phyloP scores from a whole-genome alignment of 176 grass and related monocot species.

The Ensete ventricosum region DNA sequence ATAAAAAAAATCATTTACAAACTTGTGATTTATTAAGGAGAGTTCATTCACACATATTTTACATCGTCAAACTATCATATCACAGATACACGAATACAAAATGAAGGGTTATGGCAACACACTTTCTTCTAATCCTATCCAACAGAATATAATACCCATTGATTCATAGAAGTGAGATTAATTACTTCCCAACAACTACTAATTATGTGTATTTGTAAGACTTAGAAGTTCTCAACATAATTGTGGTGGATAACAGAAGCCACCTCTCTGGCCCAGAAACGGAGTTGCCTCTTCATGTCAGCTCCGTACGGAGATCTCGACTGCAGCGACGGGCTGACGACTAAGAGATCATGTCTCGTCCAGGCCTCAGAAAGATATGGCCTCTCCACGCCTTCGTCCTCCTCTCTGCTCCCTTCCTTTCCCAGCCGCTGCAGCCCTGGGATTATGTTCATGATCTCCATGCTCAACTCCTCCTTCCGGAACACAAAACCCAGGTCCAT shows the following conservation, averaged over 20 bases:
- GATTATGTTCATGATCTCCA: neutral
- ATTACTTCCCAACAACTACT: too few species aligned
- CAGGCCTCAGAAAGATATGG: constrained; percentile 5
- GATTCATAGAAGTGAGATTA: too few species aligned
- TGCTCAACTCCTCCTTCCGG: neutral
- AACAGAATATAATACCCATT: too few species aligned
- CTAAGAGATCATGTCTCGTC: neutral
- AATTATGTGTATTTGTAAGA: too few species aligned
- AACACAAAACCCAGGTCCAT: constrained; percentile 18
- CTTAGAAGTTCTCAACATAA: neutral
- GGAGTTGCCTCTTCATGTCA: neutral
- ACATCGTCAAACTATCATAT: too few species aligned
- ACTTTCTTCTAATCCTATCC: too few species aligned
- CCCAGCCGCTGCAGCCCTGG: neutral
- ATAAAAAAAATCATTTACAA: too few species aligned
- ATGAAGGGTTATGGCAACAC: too few species aligned
- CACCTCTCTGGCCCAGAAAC: neutral
- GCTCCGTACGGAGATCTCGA: neutral
- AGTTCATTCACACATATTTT: too few species aligned
- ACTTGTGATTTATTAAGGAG: too few species aligned
- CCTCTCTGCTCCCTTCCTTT: neutral
- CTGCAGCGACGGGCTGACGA: neutral
- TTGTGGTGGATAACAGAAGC: neutral
- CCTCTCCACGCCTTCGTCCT: neutral
- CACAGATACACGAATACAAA: too few species aligned